Conservation (phyloP, 139 green algal genomes). For the Medakamo hakoo region DNA sequence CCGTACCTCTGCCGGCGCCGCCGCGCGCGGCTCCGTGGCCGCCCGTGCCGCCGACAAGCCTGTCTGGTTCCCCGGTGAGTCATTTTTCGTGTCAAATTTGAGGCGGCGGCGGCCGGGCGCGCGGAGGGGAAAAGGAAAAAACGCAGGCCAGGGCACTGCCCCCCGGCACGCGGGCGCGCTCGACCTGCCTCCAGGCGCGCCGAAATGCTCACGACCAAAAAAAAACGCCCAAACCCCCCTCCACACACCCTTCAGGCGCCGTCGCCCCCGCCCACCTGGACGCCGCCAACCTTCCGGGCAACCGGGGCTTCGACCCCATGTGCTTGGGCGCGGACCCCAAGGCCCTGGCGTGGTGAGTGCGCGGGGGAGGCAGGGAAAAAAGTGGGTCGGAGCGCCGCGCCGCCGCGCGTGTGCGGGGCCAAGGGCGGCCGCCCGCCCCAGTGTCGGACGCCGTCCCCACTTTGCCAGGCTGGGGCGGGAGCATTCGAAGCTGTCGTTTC, state of each 20-base stretch:
- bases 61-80: conserved; percentile 5
- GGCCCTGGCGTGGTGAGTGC: conserved; percentile 30
- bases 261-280: conserved; percentile 8
- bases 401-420: neutral
- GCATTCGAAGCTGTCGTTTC: too few species aligned
- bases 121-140: neutral
- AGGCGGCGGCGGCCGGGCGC: neutral
- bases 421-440: too few species aligned
- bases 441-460: too few species aligned
- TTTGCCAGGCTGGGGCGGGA: too few species aligned
- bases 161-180: neutral
- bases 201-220: too few species aligned
- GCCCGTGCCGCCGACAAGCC: conserved; percentile 4
- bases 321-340: conserved; percentile 43
- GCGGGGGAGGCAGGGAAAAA: neutral
- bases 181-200: neutral
- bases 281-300: conserved; percentile 14
- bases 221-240: too few species aligned
- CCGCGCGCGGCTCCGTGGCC: neutral
- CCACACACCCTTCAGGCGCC: too few species aligned
- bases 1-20: neutral
- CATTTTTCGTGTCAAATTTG: neutral
- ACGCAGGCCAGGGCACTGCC: neutral
- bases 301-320: conserved; percentile 59
- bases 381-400: neutral